Evolutionary conservation across 2,329 filamentous ascomycete species (phyloP).

Genomic region (Elsinoe arachidis): DNA sequence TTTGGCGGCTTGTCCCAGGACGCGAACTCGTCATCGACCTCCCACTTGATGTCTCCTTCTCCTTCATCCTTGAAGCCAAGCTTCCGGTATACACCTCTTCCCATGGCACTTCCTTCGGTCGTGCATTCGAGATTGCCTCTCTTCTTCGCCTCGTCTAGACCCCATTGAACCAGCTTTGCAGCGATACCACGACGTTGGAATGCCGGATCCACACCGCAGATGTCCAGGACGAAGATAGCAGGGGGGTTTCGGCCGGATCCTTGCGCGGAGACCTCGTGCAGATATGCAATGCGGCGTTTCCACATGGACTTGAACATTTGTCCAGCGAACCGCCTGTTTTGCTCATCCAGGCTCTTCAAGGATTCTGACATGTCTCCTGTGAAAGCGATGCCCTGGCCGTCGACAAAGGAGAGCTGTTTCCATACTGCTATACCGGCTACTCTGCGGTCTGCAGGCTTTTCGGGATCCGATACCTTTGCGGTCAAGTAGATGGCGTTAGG

Average conservation of each 20-base stretch:
- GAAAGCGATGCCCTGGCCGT: not conserved
- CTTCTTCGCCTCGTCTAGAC: conserved; percentile 28
- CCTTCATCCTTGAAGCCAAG: conserved; percentile 26
- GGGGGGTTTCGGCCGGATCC: conserved; percentile 26
- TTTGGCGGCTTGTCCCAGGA: conserved; percentile 27
- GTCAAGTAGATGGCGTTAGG: conserved; percentile 47
- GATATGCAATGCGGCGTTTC: conserved; percentile 35
- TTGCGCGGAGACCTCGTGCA: conserved; percentile 33
- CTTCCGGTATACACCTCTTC: conserved; percentile 26
- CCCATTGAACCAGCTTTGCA: conserved; percentile 27
- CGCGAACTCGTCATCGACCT: conserved; percentile 29
- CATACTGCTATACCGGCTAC: conserved; percentile 50
- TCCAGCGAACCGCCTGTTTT: conserved; percentile 38
- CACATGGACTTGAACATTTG: conserved; percentile 41
- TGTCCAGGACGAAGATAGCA: conserved; percentile 42
- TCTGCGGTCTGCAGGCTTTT: conserved; percentile 21
- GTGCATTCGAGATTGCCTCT: conserved; percentile 29
- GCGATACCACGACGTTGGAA: conserved; percentile 41
- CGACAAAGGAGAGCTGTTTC: conserved; percentile 43
- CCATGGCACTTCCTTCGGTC: conserved; percentile 30
- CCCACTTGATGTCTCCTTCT: conserved; percentile 24
- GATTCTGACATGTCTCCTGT: conserved; percentile 40
- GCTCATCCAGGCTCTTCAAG: conserved; percentile 32
- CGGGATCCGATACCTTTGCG: conserved; percentile 38
- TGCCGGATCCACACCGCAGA: conserved; percentile 45